Conservation (phyloP, 306 rosid genomes). For the Cicer bijugum region DNA sequence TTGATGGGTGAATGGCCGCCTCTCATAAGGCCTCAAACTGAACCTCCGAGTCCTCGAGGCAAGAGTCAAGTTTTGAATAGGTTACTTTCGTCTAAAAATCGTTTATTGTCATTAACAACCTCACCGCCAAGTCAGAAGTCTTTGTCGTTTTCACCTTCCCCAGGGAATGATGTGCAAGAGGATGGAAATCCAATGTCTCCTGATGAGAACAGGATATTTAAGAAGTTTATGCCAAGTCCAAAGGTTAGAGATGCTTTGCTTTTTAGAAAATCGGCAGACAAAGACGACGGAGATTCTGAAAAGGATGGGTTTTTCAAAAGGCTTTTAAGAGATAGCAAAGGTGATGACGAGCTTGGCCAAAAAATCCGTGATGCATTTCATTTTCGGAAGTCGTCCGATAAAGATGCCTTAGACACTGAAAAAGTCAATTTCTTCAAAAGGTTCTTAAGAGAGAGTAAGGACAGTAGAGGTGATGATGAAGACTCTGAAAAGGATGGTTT, state of each 20-base stretch:
- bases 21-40: constrained; percentile 64
- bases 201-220: constrained; percentile 82
- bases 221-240: constrained; percentile 82
- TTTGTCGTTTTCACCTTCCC: constrained; percentile 66
- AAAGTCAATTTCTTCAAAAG: constrained; percentile 87
- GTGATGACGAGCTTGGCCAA: constrained; percentile 78
- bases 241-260: constrained; percentile 91
- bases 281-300: constrained; percentile 82
- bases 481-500: constrained; percentile 85
- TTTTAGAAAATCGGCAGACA: constrained; percentile 87
- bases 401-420: constrained; percentile 75
- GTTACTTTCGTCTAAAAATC: constrained; percentile 81
- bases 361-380: constrained; percentile 78
- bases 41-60: constrained; percentile 64
- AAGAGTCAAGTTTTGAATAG: constrained; percentile 84
- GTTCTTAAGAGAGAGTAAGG: constrained; percentile 76
- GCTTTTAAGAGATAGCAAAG: constrained; percentile 82
- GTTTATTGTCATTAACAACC: constrained; percentile 70
- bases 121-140: constrained; percentile 80
- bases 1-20: constrained; percentile 95
- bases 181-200: constrained; percentile 65
- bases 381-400: constrained; percentile 82
- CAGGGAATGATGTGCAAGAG: constrained; percentile 62
- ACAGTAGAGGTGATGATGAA: constrained; percentile 53
- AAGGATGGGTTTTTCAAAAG: constrained; percentile 97